Percentiles rank a stretch among this genome's conserved stretches.
Conservation (phyloP, 2,329 filamentous ascomycete species). For the Neonectria punicea region DNA sequence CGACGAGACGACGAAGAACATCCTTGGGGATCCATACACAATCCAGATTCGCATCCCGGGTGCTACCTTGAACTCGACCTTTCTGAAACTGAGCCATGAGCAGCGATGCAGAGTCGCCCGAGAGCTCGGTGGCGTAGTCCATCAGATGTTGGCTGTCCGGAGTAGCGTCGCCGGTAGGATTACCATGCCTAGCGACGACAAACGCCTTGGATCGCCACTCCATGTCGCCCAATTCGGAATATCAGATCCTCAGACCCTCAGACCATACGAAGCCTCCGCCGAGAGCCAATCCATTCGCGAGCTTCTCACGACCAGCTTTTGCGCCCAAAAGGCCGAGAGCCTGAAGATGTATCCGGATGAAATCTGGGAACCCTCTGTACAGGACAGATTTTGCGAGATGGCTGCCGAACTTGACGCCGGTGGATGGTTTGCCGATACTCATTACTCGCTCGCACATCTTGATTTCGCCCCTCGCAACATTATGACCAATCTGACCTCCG, state of each 20-base stretch:
- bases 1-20: slow-evolving; percentile 1
- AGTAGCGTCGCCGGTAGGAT: not conserved
- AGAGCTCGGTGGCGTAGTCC: not conserved
- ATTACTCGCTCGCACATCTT: not conserved
- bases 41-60: not conserved
- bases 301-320: not conserved
- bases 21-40: not conserved
- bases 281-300: not conserved
- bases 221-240: not conserved
- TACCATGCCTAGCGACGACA: not conserved
- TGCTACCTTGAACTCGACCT: not conserved
- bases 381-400: not conserved
- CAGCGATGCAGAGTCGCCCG: not conserved
- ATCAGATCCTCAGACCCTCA: not conserved
- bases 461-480: not conserved
- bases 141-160: not conserved
- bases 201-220: not conserved
- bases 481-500: not conserved
- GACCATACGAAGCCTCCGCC: not conserved
- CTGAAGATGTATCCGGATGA: not conserved
- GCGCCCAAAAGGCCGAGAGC: not conserved
- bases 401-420: not conserved
- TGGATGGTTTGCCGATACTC: not conserved
- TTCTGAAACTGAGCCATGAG: not conserved
- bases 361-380: not conserved